Percentiles rank a stretch among this genome's conserved stretches.
Evolutionary conservation across 2,329 filamentous ascomycete genomes (phyloP).

Genomic region (Penicillium frequentans): DNA sequence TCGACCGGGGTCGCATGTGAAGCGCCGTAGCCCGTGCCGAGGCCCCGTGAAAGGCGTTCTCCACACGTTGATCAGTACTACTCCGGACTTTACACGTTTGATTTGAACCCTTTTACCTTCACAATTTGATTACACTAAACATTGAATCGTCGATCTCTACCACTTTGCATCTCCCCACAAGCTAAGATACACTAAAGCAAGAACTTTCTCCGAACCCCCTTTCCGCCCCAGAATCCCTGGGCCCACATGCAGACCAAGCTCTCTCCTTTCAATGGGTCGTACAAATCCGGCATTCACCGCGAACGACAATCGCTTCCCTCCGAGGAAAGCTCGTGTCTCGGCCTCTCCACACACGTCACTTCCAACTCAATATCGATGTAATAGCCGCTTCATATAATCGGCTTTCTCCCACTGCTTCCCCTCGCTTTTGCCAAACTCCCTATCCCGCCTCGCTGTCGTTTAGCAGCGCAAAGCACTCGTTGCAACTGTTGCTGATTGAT

Average conservation of each 20-base stretch:
- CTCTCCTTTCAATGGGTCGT: not conserved
- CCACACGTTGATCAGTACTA: not conserved
- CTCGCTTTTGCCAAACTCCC: constrained; percentile 22
- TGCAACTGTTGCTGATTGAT: constrained; percentile 30
- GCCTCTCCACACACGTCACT: constrained; percentile 15
- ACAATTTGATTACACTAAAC: not conserved
- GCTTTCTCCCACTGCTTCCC: constrained; percentile 29
- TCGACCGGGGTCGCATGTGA: constrained; percentile 24
- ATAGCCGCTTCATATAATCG: constrained; percentile 34
- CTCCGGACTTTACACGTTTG: not conserved
- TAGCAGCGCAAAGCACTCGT: constrained; percentile 27
- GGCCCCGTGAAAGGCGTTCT: constrained; percentile 11
- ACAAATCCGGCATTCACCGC: constrained; percentile 21
- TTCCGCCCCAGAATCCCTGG: constrained; percentile 4
- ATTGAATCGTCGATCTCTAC: not conserved
- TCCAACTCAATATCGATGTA: constrained; percentile 26
- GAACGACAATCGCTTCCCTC: constrained; percentile 14
- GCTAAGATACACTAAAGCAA: not conserved
- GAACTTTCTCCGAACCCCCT: not conserved
- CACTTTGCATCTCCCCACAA: not conserved
- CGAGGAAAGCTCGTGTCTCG: constrained; percentile 2
- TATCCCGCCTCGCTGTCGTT: constrained; percentile 14
- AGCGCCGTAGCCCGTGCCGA: constrained; percentile 17
- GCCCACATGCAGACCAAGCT: constrained; percentile 3
- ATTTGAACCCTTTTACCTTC: not conserved